A percentile compares a stretch with the other conserved stretches of the same genome.
These are phyloP conservation scores for Fallopia convolvulus DNA, from an alignment of 148 eudicot genomes.

Conservation along the genomic window DNA sequence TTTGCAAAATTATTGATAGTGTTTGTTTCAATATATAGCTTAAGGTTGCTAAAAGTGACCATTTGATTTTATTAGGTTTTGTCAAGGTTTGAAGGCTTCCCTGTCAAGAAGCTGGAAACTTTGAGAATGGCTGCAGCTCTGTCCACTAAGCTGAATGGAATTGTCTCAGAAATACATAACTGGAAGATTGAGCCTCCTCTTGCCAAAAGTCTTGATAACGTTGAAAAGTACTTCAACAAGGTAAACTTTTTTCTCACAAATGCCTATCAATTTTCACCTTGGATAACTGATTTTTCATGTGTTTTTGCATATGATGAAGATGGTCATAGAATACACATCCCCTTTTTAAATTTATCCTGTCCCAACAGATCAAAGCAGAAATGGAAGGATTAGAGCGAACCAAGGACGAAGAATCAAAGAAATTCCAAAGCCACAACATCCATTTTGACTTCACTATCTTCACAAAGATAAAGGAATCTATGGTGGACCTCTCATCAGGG, in stretches of 20 bases:
- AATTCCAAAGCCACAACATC: slow-evolving; percentile 76
- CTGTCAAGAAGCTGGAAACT: slow-evolving; percentile 76
- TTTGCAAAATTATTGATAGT: neutral
- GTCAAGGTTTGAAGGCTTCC: slow-evolving; percentile 86
- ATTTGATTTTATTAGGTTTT: slow-evolving; percentile 37
- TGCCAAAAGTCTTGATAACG: slow-evolving; percentile 59
- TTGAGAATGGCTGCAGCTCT: slow-evolving; percentile 85
- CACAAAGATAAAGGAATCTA: slow-evolving; percentile 61
- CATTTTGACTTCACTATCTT: slow-evolving; percentile 78
- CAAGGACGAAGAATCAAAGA: slow-evolving; percentile 89
- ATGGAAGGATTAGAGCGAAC: slow-evolving; percentile 73
- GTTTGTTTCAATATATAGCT: neutral
- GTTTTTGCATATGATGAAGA: too few relatives aligned
- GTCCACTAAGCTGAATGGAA: slow-evolving; percentile 56
- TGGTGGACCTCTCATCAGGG: slow-evolving; percentile 89
- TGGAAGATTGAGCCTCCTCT: slow-evolving; percentile 79
- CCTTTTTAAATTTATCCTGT: neutral
- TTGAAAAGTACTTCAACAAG: slow-evolving; percentile 85
- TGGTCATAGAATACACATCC: too few relatives aligned
- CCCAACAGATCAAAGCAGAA: slow-evolving; percentile 65
- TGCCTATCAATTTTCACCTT: neutral
- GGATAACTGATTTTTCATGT: neutral
- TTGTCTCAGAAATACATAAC: slow-evolving; percentile 48
- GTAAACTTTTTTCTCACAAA: slow-evolving; percentile 26
- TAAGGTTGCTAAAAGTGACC: neutral